Conservation (phyloP, 2,329 filamentous ascomycete species). For the Diplodia intermedia region DNA sequence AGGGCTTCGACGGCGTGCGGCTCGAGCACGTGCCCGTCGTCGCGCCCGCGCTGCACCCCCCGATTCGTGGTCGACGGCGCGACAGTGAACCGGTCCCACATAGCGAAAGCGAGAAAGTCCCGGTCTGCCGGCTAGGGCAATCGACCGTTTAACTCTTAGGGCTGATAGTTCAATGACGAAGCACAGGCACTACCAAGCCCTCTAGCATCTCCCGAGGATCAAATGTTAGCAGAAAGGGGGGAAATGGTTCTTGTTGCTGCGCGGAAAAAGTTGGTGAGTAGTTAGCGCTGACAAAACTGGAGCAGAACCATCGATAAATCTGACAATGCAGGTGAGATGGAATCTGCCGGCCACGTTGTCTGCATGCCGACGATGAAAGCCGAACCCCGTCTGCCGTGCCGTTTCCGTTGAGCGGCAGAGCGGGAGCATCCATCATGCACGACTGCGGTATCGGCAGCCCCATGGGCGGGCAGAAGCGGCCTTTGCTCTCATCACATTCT, state of each 20-base stretch:
- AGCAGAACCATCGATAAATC: background rate
- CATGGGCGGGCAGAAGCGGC: background rate
- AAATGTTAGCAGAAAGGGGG: background rate
- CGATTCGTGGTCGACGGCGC: background rate
- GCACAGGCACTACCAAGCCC: background rate
- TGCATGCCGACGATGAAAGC: background rate
- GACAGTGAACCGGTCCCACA: background rate
- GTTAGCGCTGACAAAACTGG: background rate
- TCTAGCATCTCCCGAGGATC: background rate
- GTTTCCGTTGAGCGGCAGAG: conserved; percentile 1
- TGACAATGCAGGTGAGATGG: conserved; percentile 1
- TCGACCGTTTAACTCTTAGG: conserved; percentile 7
- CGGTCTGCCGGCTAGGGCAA: background rate
- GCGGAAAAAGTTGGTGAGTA: background rate
- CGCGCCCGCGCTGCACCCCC: no score
- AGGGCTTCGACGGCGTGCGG: no score
- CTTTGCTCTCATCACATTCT: background rate
- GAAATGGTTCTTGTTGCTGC: background rate
- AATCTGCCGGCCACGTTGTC: conserved; percentile 1
- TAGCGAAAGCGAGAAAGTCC: background rate
- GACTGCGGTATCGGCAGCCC: background rate
- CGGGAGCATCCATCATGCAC: background rate
- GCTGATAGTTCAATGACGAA: conserved; percentile 2
- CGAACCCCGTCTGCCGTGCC: conserved; percentile 3
- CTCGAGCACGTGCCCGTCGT: no score